Evolutionary conservation across 495 filamentous ascomycete genomes (phyloP), one percentile per base, ranked within the genome.

Genomic region (Cetradonia linearis): DNA sequence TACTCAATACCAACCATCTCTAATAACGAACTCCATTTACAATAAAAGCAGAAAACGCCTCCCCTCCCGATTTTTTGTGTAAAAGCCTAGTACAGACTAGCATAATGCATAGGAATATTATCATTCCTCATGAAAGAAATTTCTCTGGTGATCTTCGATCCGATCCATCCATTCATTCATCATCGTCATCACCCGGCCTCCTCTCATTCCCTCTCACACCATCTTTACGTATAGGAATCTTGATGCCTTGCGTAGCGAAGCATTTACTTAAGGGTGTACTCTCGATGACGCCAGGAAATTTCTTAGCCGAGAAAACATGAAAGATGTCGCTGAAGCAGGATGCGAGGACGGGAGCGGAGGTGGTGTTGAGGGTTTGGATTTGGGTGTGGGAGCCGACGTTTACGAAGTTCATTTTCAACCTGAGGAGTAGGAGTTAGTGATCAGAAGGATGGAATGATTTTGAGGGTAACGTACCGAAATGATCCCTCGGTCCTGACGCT

Each of bases 241-340:
- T 96, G 72, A 95, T 92, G n/a, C 93, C 93, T 66, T 98, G 93
- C 10, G 83, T 78, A 13, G 93, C 93, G 73, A 98, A 98, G 66
- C 83, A 86, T 70, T 94, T 96, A 78, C 91, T 96, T 23, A 98
- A 74, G n/a, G 80, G 71, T 2, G 93, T 98, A 70, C 87, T 92
- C 69, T 96, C 92, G 63, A 95, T 94, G 1, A 98, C 93, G 60
- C 93, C 93, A 0, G 93, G 92, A 77, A 98, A 98, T 65, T 95
- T 95, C 80, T 98, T 98, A 37, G 93, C 93, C 6, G 86, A 91
- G 71, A 85, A 97, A 48, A 98, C 93, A 62, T 93, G 88, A 78
- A 98, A 97, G 20, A 83, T 79, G 16, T 96, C 88, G 38, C 86
- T 90, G 70, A 93, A 98, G 64, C 85, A 87, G 3, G 84, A 86